phyloP scores from a whole-genome alignment of 164 flowering plant genomes.

The Vitis cinerea region DNA sequence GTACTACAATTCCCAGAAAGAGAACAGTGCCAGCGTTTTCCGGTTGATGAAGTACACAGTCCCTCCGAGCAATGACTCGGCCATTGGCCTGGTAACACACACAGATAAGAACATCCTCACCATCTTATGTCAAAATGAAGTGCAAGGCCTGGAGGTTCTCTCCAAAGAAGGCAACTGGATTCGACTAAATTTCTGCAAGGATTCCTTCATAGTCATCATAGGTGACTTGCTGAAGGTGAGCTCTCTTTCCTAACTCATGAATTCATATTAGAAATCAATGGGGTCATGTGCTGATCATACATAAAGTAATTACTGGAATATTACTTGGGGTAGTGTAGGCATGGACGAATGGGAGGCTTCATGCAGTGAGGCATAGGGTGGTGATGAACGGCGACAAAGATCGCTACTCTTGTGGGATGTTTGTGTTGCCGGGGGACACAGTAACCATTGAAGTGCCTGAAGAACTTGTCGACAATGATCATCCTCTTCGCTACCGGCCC shows the following conservation, averaged over 20 bases:
- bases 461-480: conserved; percentile 55
- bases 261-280: too few species aligned
- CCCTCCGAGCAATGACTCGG: conserved; percentile 19
- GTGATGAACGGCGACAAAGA: conserved; percentile 39
- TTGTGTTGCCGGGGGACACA: conserved; percentile 39
- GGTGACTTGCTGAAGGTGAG: conserved; percentile 49
- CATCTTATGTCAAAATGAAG: conserved; percentile 26
- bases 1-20: conserved; percentile 9
- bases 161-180: conserved; percentile 39
- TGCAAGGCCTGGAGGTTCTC: conserved; percentile 42
- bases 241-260: neutral
- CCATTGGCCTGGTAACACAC: conserved; percentile 37
- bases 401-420: conserved; percentile 45
- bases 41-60: conserved; percentile 47
- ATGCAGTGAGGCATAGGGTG: conserved; percentile 53
- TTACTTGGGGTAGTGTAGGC: conserved; percentile 27
- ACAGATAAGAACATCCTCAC: conserved; percentile 26
- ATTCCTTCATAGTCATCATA: conserved; percentile 26
- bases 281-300: too few species aligned
- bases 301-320: too few species aligned
- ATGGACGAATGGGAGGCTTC: conserved; percentile 67
- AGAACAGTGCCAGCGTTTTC: conserved; percentile 13
- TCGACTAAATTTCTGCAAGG: conserved; percentile 11
- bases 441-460: conserved; percentile 33
- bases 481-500: conserved; percentile 50